Conservation (phyloP, 1,284 basidiomycete genomes). For the Ustilago lituana region DNA sequence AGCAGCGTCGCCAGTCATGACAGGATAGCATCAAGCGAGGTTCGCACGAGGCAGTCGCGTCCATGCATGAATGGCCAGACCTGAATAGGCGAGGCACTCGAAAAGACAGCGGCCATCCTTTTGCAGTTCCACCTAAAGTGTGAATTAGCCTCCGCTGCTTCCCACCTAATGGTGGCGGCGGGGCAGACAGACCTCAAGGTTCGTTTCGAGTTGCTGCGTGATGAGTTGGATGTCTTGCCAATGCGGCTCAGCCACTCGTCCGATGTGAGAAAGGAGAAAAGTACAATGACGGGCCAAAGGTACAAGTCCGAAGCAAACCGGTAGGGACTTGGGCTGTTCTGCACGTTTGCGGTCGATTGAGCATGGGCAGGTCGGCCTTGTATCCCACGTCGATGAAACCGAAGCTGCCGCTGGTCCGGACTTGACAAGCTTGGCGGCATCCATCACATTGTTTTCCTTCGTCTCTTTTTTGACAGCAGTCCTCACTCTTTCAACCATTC, state of each 20-base stretch:
- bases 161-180: no score
- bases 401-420: background rate
- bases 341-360: no score
- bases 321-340: no score
- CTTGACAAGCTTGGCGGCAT: slow-evolving; percentile 8
- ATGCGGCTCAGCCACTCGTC: background rate
- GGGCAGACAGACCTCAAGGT: no score
- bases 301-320: background rate
- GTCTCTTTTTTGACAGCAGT: background rate
- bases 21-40: slow-evolving; percentile 12
- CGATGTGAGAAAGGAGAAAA: background rate
- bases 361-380: background rate
- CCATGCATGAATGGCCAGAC: background rate
- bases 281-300: slow-evolving; percentile 9
- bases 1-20: slow-evolving; percentile 1
- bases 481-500: background rate
- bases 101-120: slow-evolving; percentile 2
- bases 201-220: no score
- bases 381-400: slow-evolving; percentile 21
- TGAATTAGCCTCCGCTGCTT: background rate
- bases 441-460: background rate
- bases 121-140: no score
- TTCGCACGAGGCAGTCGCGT: slow-evolving; percentile 6
- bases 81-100: slow-evolving; percentile 9
- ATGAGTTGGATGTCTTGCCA: slow-evolving; percentile 9